Percentiles rank a stretch among this genome's conserved stretches.
Evolutionary conservation across 2,329 filamentous ascomycete genomes (phyloP).

Genomic region (Talaromyces islandicus): DNA sequence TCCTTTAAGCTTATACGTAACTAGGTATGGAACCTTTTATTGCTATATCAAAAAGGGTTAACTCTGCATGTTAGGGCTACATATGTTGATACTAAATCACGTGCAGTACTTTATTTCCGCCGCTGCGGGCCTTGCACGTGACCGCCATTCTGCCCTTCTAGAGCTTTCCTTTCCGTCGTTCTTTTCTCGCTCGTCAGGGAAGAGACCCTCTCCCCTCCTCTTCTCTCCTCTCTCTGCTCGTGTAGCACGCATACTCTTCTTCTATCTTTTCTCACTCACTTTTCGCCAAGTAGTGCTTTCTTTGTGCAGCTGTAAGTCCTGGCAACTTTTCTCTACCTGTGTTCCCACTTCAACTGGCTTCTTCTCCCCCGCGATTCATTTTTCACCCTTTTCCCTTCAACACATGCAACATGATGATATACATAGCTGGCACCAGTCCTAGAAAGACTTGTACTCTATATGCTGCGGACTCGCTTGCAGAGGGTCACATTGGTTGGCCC

Average conservation of each 20-base stretch:
- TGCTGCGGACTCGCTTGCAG: constrained; percentile 54
- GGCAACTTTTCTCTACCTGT: neutral
- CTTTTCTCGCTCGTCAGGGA: constrained; percentile 9
- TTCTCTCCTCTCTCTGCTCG: neutral
- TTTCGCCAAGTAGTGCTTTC: neutral
- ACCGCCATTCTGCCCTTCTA: constrained; percentile 22
- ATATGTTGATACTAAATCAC: too few relatives aligned
- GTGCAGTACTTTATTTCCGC: too few relatives aligned
- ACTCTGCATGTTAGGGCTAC: too few relatives aligned
- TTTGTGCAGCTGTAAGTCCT: neutral
- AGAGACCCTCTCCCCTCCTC: constrained; percentile 7
- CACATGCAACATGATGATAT: constrained; percentile 48
- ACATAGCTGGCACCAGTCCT: constrained; percentile 61
- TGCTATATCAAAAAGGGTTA: too few relatives aligned
- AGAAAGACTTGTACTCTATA: constrained; percentile 59
- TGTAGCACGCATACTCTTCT: neutral
- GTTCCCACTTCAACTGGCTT: neutral
- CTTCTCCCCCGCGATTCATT: neutral
- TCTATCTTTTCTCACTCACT: neutral
- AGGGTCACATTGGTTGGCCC: constrained; percentile 34
- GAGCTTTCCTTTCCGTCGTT: constrained; percentile 29
- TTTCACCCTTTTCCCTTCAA: neutral
- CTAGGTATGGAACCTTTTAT: too few relatives aligned
- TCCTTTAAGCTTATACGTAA: too few relatives aligned
- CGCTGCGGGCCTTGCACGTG: constrained; percentile 4